Evolutionary conservation across 441 rosid genomes (phyloP).

Genomic region (Pelargonium myrrhifolium): DNA sequence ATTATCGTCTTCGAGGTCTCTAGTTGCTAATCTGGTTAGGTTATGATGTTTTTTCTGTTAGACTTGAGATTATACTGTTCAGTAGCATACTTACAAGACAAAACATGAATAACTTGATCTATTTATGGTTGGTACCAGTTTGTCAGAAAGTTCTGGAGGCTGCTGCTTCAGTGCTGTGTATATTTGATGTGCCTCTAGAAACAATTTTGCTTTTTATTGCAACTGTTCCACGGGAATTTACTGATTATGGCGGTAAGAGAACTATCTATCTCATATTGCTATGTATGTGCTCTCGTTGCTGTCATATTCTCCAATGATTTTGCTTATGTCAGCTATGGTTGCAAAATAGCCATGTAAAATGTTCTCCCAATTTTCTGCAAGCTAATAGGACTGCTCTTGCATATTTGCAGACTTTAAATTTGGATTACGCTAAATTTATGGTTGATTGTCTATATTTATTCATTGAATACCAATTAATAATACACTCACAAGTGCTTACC

Average conservation of each 20-base stretch:
- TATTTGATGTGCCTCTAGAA: constrained; percentile 61
- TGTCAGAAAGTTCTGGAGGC: constrained; percentile 61
- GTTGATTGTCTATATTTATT: not conserved
- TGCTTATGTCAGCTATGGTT: constrained; percentile 6
- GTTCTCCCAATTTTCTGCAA: not conserved
- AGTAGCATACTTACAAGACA: constrained; percentile 6
- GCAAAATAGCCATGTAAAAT: not conserved
- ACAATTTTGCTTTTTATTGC: constrained; percentile 64
- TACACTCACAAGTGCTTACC: not conserved
- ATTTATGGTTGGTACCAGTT: constrained; percentile 38
- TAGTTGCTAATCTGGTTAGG: constrained; percentile 26
- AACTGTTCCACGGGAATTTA: constrained; percentile 75
- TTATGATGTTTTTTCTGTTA: constrained; percentile 19
- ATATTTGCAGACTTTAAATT: not conserved
- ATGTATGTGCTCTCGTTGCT: constrained; percentile 6
- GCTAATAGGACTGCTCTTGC: not conserved
- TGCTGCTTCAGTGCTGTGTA: constrained; percentile 46
- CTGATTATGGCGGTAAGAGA: constrained; percentile 69
- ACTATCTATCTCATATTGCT: constrained; percentile 3
- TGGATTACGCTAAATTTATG: not conserved
- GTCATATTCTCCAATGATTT: constrained; percentile 15
- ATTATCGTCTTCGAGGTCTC: constrained; percentile 81
- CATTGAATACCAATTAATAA: not conserved
- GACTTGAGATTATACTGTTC: constrained; percentile 4
- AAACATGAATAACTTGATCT: constrained; percentile 12